phyloP scores from a whole-genome alignment of 768 basidiomycete species.

The Trametes cingulata region DNA sequence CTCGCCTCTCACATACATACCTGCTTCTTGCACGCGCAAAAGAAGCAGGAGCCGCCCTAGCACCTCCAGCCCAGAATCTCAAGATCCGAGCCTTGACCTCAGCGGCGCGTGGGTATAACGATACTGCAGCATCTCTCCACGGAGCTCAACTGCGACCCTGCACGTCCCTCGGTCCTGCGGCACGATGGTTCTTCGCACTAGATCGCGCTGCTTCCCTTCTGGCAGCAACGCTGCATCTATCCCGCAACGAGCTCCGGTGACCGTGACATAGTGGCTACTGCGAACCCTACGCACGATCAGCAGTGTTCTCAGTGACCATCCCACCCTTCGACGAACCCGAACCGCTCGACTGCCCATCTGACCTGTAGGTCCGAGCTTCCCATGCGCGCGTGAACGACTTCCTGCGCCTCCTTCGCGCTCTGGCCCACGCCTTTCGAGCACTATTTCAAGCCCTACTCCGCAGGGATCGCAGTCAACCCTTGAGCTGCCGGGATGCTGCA shows the following conservation, averaged over 20 bases:
- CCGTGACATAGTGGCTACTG: neutral
- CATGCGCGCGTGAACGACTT: neutral
- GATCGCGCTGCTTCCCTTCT: no score
- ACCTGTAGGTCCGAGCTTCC: neutral
- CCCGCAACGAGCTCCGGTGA: neutral
- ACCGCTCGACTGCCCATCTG: neutral
- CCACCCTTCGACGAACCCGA: neutral
- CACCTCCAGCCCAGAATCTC: slow-evolving; percentile 6
- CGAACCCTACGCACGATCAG: neutral
- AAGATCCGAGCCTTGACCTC: slow-evolving; percentile 7
- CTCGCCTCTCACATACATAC: neutral
- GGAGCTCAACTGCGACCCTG: neutral
- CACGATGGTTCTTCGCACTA: neutral
- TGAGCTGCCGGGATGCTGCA: neutral
- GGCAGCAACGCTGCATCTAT: neutral
- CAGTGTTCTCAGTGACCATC: neutral
- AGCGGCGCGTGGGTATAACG: neutral
- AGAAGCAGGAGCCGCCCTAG: neutral
- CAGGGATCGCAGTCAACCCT: neutral
- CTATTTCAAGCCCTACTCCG: neutral
- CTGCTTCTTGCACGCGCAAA: neutral
- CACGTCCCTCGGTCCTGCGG: neutral
- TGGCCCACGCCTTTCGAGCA: neutral
- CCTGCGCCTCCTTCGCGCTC: neutral
- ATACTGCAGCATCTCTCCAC: neutral